Evolutionary conservation across 176 grass and related monocot genomes (phyloP), one percentile per base, ranked within the genome.

Genomic region (Pharus latifolius): DNA sequence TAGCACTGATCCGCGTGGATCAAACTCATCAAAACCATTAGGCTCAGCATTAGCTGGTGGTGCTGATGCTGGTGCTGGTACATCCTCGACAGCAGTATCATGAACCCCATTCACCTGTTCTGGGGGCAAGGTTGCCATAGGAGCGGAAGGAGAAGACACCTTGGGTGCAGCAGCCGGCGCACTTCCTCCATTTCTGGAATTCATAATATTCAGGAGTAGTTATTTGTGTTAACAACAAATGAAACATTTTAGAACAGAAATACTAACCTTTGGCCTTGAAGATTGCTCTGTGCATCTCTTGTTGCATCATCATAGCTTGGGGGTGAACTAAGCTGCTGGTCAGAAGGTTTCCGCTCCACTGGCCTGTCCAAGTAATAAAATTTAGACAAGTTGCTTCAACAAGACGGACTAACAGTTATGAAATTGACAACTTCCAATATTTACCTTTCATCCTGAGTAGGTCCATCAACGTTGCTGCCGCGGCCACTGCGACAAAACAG

Each of bases 1-100:
- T 91, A 75, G 67, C 50, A 85, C 69, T 61, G 82, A 85, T 54
- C 82, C 82, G 62, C 95, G 95, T 65, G 95, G 95, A 88, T 99
- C 90, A 52, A 99, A 99, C 79, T 94, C 95, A 76, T 91, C 90
- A 86, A 99, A 99, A 76, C 87, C 87, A 80, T 88, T 80, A 19
- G 42, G 64, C 54, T 80, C 71, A 25, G 47, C 10, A 42, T 37
- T 78, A 62, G 67, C 64, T 78, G 62, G 43, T 54, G 78, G 49
- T 29, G 67, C 64, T 78, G 62, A 35, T 54, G 78, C 44, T 29
- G 69, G 53, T 64, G 75, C 62, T 78, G 84, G 55, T 57, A 82
- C 58, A 69, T 49, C 68, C 48, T 58, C 67, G n/a, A 60, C 54
- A 46, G 65, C 42, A 69, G 27, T 83, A 53, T 83, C 43, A 37